Conservation (phyloP, 805 yeast genomes). For the Suhomyces faveliae region DNA sequence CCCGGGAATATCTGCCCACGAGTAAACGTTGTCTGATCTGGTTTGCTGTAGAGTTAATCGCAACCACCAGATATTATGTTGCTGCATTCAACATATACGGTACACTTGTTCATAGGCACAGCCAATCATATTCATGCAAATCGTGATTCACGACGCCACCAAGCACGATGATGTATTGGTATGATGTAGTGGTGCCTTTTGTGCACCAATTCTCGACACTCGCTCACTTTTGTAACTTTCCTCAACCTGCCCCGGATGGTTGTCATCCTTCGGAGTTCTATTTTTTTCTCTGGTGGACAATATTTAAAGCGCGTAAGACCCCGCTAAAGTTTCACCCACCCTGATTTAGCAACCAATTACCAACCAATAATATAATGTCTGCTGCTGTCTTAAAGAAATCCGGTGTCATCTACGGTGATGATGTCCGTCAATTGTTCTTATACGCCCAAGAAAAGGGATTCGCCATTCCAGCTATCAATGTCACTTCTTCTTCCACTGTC, state of each 20-base stretch:
- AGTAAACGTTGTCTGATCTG: not conserved
- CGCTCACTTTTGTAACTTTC: conserved; percentile 3
- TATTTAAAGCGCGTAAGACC: conserved; percentile 8
- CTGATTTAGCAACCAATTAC: not conserved
- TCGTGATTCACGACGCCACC: not conserved
- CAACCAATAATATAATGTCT: conserved; percentile 41
- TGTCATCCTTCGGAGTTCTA: conserved; percentile 12
- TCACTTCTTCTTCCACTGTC: conserved; percentile 95
- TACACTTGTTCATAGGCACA: not conserved
- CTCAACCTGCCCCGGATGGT: conserved; percentile 8
- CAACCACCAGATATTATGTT: not conserved
- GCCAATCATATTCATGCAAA: not conserved
- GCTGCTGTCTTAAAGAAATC: conserved; percentile 78
- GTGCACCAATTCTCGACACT: not conserved
- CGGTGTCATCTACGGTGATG: conserved; percentile 99
- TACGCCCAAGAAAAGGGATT: conserved; percentile 91
- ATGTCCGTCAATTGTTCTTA: conserved; percentile 80
- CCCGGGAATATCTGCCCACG: not conserved
- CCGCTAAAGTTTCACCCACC: not conserved
- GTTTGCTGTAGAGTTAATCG: not conserved
- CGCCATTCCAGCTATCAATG: conserved; percentile 98
- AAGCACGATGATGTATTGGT: not conserved
- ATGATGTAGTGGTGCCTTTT: conserved; percentile 2
- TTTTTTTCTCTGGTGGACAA: conserved; percentile 2
- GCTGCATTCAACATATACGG: not conserved